A percentile compares a stretch with the other conserved stretches of the same genome.
Evolutionary conservation across 345 rosid genomes (phyloP).

Genomic region (Euphorbia tirucalli): DNA sequence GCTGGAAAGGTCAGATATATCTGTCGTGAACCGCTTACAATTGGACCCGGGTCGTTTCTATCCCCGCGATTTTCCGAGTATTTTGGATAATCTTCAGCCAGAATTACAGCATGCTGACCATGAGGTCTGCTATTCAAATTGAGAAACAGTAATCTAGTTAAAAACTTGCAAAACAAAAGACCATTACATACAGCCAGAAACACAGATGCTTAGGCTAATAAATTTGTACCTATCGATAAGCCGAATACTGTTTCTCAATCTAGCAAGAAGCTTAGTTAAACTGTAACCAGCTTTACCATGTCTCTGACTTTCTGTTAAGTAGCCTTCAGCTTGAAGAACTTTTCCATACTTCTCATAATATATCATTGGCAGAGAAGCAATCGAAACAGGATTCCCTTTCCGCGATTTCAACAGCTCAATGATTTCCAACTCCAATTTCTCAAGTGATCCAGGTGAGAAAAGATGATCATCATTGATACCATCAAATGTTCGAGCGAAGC

Average conservation of each 20-base stretch:
- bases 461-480: conserved; percentile 35
- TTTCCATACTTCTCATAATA: conserved; percentile 62
- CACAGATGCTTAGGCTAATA: background rate
- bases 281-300: conserved; percentile 70
- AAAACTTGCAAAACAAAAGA: background rate
- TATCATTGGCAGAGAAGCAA: conserved; percentile 63
- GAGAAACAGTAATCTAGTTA: background rate
- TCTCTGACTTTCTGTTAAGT: conserved; percentile 71
- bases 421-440: conserved; percentile 54
- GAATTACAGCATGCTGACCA: conserved; percentile 64
- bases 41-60: conserved; percentile 42
- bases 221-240: conserved; percentile 56
- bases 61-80: conserved; percentile 42
- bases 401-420: conserved; percentile 49
- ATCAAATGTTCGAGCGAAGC: conserved; percentile 37
- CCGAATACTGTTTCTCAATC: conserved; percentile 42
- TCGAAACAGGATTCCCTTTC: conserved; percentile 60
- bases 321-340: conserved; percentile 66
- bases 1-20: conserved; percentile 69
- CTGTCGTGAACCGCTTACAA: conserved; percentile 53
- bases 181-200: background rate
- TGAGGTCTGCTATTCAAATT: conserved; percentile 56
- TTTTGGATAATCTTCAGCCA: conserved; percentile 55
- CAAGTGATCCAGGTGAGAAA: conserved; percentile 38
- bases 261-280: conserved; percentile 61